Conservation (phyloP, 441 rosid species). For the Brassica hybrid region DNA sequence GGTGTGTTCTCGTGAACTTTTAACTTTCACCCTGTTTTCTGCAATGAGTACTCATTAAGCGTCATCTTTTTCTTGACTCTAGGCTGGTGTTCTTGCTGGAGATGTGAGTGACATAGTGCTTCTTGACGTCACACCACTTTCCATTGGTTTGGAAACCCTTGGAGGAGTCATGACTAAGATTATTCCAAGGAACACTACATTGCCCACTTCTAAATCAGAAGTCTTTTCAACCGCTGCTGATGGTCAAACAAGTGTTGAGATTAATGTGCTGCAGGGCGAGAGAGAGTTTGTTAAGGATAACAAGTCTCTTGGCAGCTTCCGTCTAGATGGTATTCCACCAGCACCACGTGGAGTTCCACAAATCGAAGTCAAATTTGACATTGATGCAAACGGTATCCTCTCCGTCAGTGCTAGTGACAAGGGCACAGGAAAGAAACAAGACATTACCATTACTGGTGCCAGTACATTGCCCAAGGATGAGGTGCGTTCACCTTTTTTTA, state of each 20-base stretch:
- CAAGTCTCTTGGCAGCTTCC: conserved; percentile 94
- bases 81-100: conserved; percentile 97
- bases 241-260: conserved; percentile 96
- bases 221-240: conserved; percentile 98
- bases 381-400: conserved; percentile 93
- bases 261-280: conserved; percentile 95
- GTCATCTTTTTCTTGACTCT: conserved; percentile 7
- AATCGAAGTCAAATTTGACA: conserved; percentile 92
- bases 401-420: conserved; percentile 87
- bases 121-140: conserved; percentile 87
- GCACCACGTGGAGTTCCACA: conserved; percentile 91
- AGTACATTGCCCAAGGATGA: conserved; percentile 86
- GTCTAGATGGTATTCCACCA: conserved; percentile 90
- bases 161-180: conserved; percentile 99
- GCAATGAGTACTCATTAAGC: no score
- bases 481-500: conserved; percentile 18
- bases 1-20: conserved; percentile 47
- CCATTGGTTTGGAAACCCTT: conserved; percentile 91
- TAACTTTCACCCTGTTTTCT: no score
- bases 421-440: conserved; percentile 95
- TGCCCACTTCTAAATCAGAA: conserved; percentile 94
- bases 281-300: conserved; percentile 96
- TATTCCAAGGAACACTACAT: conserved; percentile 87
- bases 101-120: conserved; percentile 96
- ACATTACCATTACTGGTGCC: conserved; percentile 95